Evolutionary conservation across 768 basidiomycete genomes (phyloP).

Genomic region (Podaxis sp.): DNA sequence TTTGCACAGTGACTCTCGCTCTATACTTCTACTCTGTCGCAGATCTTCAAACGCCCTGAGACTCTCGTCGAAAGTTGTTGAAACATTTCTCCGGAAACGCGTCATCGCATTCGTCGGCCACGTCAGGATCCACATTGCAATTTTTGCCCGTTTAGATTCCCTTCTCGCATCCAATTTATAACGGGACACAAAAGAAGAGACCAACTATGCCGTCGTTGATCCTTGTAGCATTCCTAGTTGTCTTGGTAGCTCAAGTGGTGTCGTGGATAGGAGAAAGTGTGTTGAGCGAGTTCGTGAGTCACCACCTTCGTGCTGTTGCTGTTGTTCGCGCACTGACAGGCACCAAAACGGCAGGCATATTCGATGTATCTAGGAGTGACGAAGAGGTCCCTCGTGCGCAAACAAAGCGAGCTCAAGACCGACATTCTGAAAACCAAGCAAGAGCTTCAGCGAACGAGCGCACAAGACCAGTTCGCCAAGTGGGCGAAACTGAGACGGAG

Average conservation of each 20-base stretch:
- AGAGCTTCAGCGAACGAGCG: slow-evolving; percentile 86
- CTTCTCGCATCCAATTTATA: not conserved
- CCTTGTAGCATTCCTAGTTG: slow-evolving; percentile 77
- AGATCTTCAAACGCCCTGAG: not conserved
- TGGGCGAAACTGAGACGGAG: slow-evolving; percentile 93
- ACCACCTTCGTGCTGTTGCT: not conserved
- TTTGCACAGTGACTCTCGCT: not conserved
- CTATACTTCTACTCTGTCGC: not conserved
- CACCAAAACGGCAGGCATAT: slow-evolving; percentile 56
- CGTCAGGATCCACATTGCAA: slow-evolving; percentile 4
- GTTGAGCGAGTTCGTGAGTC: slow-evolving; percentile 74
- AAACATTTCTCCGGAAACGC: not conserved
- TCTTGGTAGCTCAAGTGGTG: slow-evolving; percentile 80
- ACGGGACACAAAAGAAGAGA: not conserved
- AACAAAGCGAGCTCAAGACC: slow-evolving; percentile 73
- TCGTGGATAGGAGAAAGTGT: slow-evolving; percentile 89
- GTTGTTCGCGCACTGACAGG: slow-evolving; percentile 1
- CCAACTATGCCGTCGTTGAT: slow-evolving; percentile 66
- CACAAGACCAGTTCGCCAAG: slow-evolving; percentile 97
- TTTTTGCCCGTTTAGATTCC: not conserved
- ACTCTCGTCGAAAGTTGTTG: not conserved
- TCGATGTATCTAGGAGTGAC: slow-evolving; percentile 67
- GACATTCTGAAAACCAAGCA: slow-evolving; percentile 80
- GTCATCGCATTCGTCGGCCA: not conserved
- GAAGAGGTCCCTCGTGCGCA: slow-evolving; percentile 49